Percentiles rank a stretch among this genome's conserved stretches.
phyloP scores from a whole-genome alignment of 1,284 basidiomycete genomes.

The Stereum hirsutum region DNA sequence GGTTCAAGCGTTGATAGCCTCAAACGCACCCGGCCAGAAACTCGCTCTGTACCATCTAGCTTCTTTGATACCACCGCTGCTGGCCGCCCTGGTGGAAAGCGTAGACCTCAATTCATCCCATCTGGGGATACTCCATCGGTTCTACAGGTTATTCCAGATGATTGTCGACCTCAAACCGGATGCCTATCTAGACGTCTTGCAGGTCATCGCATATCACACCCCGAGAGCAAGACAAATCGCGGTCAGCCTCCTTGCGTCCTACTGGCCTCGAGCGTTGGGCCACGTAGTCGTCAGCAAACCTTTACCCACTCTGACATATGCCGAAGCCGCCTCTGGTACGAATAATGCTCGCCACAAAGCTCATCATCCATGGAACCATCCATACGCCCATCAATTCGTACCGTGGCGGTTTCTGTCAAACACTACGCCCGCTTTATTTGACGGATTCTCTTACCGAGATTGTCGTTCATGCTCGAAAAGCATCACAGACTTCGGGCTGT shows the following conservation, averaged over 20 bases:
- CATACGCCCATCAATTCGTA: conserved; percentile 53
- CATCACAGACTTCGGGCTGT: conserved; percentile 51
- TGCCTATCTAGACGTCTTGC: conserved; percentile 58
- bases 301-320: conserved; percentile 27
- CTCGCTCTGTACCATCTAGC: conserved; percentile 47
- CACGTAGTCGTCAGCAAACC: conserved; percentile 51
- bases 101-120: conserved; percentile 29
- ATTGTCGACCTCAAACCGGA: conserved; percentile 59
- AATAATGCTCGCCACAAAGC: conserved; percentile 9
- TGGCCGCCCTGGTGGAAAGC: conserved; percentile 50
- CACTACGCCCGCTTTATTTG: conserved; percentile 21
- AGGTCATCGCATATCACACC: conserved; percentile 60
- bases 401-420: conserved; percentile 48
- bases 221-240: conserved; percentile 44
- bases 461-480: conserved; percentile 45
- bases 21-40: conserved; percentile 48
- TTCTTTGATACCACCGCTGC: conserved; percentile 48
- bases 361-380: conserved; percentile 21
- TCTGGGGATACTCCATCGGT: conserved; percentile 34
- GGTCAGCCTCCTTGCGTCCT: conserved; percentile 43
- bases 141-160: conserved; percentile 47
- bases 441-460: conserved; percentile 28
- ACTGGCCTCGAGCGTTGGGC: conserved; percentile 62
- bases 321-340: background rate
- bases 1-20: conserved; percentile 30